A percentile compares a stretch with the other conserved stretches of the same genome.
Evolutionary conservation across 371 early-diverging fungal genomes (phyloP).

Genomic region (Batrachochytrium dendrobatidis): DNA sequence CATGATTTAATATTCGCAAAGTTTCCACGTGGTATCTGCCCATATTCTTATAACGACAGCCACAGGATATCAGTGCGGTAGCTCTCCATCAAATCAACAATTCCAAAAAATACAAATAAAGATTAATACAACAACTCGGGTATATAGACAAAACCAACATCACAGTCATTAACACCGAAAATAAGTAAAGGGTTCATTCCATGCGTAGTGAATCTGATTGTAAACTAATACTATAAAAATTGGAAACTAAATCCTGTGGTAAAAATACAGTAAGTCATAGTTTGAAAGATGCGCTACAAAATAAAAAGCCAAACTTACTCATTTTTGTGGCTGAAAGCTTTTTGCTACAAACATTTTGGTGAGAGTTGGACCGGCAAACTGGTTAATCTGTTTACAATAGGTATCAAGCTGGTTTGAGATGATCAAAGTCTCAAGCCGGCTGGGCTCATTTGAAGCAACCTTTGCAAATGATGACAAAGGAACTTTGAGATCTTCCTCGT

Average conservation of each 20-base stretch:
- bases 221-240: too few species aligned
- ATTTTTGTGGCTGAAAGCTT: constrained; percentile 7
- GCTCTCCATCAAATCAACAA: too few species aligned
- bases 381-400: constrained; percentile 84
- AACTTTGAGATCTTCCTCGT: constrained; percentile 64
- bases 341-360: constrained; percentile 41
- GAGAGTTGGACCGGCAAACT: constrained; percentile 83
- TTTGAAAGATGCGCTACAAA: too few species aligned
- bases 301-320: too few species aligned
- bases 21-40: constrained; percentile 4
- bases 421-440: constrained; percentile 81
- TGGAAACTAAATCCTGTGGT: too few species aligned
- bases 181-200: too few species aligned
- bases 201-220: too few species aligned
- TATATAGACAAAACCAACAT: too few species aligned
- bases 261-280: too few species aligned
- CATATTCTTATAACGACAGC: neutral
- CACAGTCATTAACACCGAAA: too few species aligned
- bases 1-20: neutral
- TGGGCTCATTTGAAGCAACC: constrained; percentile 66
- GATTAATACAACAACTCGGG: too few species aligned
- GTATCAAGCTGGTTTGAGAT: constrained; percentile 83
- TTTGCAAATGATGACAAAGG: constrained; percentile 43
- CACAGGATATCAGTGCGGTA: constrained; percentile 3
- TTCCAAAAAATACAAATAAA: too few species aligned